Base-by-base conservation (phyloP, 2,329 filamentous ascomycete species). In the Hypoxylon sp. region DNA sequence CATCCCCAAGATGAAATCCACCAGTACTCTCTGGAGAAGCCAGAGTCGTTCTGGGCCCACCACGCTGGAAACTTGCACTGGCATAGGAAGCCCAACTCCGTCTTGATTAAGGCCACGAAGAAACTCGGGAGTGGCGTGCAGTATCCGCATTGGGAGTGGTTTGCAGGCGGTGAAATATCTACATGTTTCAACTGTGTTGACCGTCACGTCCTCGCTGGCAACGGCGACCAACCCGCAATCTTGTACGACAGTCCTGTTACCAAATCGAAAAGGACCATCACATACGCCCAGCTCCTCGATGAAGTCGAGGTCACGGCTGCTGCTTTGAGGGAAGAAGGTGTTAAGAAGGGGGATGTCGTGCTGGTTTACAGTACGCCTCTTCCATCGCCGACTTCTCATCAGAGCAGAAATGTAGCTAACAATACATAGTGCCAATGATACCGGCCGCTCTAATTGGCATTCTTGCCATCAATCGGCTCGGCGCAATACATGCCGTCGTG, bases 131-230 rank as follows among this genome's bases (percentile, higher is more conserved):
- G 82, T 71, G 90, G 90, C 62, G 81, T 84, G n/a, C 83, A 84
- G 14, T 90, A 97, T 77, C 86, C 89, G 46, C 90, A 92, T 77
- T 98, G 95, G 94, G 88, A 89, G 70, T 98, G 95, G 95, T 98
- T 97, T 74, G 89, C 92, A 0, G 93, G 90, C 70, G 95, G 95
- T 69, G 90, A 96, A 82, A 92, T 98, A 73, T 96, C 92, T 42
- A 97, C 94, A 0, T 94, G 92, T 73, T 97, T 94, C 84, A 98
- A 98, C 79, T 97, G 94, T 78, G 84, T 98, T 13, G 94, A 97
- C 80, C 87, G 95, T 13, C 95, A 98, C 81, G 94, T 98, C n/a
- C 82, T 88, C 37, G 89, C 88, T 5, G 93, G 95, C n/a, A 85
- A 90, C 72, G 94, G 94, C 13, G 85, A 91, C 50, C 82, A 86